These are phyloP conservation scores for Cladophialophora yegresii DNA, from an alignment of 2,329 filamentous ascomycete genomes.

Conservation along the genomic window DNA sequence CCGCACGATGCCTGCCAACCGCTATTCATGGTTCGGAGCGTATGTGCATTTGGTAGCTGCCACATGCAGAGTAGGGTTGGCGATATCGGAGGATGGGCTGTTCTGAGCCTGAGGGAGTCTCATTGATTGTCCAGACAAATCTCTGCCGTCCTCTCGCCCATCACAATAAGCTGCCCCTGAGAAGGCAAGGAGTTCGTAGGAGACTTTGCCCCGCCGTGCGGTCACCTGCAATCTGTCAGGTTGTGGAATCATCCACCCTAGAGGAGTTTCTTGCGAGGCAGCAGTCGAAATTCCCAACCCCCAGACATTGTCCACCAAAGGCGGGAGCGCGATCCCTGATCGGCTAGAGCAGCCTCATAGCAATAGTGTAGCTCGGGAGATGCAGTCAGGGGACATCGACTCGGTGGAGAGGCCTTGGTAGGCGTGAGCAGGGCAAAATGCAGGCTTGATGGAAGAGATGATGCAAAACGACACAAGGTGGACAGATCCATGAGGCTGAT, in stretches of 20 bases:
- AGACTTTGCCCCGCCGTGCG: background rate
- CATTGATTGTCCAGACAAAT: background rate
- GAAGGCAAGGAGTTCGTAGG: background rate
- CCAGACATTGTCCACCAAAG: background rate
- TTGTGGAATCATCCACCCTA: background rate
- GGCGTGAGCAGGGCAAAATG: background rate
- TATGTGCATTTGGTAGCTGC: background rate
- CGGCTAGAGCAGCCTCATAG: background rate
- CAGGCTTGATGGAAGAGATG: background rate
- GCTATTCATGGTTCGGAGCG: background rate
- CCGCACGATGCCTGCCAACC: background rate
- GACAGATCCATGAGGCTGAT: background rate
- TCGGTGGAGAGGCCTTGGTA: background rate
- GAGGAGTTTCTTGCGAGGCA: background rate
- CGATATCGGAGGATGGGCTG: background rate
- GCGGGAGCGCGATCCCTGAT: background rate
- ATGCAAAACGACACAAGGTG: background rate
- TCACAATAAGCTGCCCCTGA: background rate
- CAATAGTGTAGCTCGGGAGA: background rate
- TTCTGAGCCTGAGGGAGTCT: background rate
- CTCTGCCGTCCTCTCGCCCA: background rate
- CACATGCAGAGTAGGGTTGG: background rate
- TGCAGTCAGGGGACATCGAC: background rate
- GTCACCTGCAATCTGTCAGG: background rate
- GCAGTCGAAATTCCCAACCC: background rate